Base-by-base conservation (phyloP, 2,329 filamentous ascomycete genomes). In the Incumbomyces lentus region DNA sequence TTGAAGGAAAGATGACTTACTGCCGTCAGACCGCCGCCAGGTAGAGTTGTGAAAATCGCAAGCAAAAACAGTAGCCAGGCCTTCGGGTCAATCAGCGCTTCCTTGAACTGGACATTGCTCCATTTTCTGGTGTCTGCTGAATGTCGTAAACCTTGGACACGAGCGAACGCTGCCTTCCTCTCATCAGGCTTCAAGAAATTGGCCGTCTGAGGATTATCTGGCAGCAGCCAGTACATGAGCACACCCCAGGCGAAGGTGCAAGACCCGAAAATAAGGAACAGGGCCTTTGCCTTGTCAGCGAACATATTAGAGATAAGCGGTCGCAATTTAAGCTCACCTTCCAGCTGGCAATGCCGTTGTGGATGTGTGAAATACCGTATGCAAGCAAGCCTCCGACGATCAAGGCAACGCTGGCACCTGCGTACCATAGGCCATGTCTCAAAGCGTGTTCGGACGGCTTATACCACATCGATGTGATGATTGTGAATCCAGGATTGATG, bases 401-500 rank as follows among this genome's bases (percentile, higher is more conserved):
- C 2, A 42, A 45, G 1, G 50, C 49, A 37, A 53, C 16, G n/a
- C 48, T 49, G 29, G 49, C 49, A 29, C 52, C 52, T 32, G 40
- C 41, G 22, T 47, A 51, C 52, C 51, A 55, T 3, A 55, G 41
- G 13, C 51, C 42, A 41, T 55, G 50, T 17, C 51, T 18, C 10
- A 72, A 64, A 0, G 70, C 69, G 40, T 73, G 70, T 2, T 72
- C 66, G 6, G 64, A 58, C 0, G 69, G 64, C 1, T 61, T 63
- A 53, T 72, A 73, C 68, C 69, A 67, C 63, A 66, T 65, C 7
- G 63, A 65, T 49, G 36, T 68, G 66, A 55, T 59, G 50, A 66
- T 56, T 2, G 66, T 54, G 41, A 78, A 73, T 0, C 68, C 70
- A 0, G 76, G 76, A 0, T 69, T 71, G 42, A 77, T 69, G 3